Conservation (phyloP, 2,329 filamentous ascomycete species). For the Xylariaceae sp. region DNA sequence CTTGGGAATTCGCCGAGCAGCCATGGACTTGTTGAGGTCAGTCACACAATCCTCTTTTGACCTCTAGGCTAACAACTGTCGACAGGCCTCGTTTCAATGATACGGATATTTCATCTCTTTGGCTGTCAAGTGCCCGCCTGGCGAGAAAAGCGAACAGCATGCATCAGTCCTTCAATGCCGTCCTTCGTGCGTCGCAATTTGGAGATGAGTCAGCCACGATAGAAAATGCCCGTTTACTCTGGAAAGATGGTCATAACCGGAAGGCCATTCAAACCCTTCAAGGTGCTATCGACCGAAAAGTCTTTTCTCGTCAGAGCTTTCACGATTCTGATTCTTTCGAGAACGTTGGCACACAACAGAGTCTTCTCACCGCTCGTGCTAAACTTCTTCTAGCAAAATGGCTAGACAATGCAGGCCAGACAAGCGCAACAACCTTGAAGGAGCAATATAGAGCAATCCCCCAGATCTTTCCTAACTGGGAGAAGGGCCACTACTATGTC, state of each 20-base stretch:
- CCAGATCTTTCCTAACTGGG: constrained; percentile 70
- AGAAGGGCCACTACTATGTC: constrained; percentile 96
- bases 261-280: constrained; percentile 93
- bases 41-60: constrained; percentile 26
- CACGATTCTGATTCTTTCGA: constrained; percentile 36
- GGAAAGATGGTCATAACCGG: constrained; percentile 88
- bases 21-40: constrained; percentile 74
- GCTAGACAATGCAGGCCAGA: constrained; percentile 93
- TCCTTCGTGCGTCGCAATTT: constrained; percentile 80
- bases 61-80: constrained; percentile 27
- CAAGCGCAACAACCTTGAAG: constrained; percentile 74
- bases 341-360: constrained; percentile 47
- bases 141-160: constrained; percentile 81
- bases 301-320: constrained; percentile 56
- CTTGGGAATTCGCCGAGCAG: constrained; percentile 77
- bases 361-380: constrained; percentile 67
- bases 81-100: constrained; percentile 58
- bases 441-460: constrained; percentile 79
- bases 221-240: constrained; percentile 87
- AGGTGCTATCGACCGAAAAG: constrained; percentile 75
- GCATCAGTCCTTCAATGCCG: constrained; percentile 88
- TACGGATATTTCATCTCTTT: constrained; percentile 74
- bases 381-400: constrained; percentile 91
- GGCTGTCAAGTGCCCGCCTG: constrained; percentile 80
- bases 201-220: constrained; percentile 86